phyloP scores from a whole-genome alignment of 148 eudicot species.

The Chenopodium berlandieri region DNA sequence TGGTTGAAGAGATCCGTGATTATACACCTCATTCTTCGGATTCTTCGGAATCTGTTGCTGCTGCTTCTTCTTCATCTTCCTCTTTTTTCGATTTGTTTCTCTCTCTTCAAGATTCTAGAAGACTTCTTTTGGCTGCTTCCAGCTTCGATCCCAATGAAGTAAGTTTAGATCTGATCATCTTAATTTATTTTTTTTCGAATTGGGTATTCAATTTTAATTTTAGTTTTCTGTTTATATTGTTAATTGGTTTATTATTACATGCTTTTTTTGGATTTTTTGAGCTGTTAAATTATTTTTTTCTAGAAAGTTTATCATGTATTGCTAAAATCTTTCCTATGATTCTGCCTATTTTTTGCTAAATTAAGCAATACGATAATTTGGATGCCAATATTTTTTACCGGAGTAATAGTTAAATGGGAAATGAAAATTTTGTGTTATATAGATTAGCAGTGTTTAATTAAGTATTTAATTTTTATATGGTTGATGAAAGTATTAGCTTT shows the following conservation, averaged over 20 bases:
- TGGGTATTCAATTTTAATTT: neutral
- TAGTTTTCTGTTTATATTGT: too few relatives aligned
- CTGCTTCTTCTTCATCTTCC: slow-evolving; percentile 14
- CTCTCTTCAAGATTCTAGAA: slow-evolving; percentile 52
- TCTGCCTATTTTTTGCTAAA: too few relatives aligned
- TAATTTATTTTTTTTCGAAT: neutral
- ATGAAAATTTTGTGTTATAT: neutral
- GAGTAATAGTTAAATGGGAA: too few relatives aligned
- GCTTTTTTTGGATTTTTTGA: neutral
- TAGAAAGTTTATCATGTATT: neutral
- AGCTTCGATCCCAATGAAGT: slow-evolving; percentile 45
- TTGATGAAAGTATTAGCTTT: too few relatives aligned
- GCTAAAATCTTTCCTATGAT: neutral
- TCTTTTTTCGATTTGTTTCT: slow-evolving; percentile 44
- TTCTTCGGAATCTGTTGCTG: slow-evolving; percentile 16
- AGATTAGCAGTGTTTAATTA: neutral
- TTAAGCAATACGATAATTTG: too few relatives aligned
- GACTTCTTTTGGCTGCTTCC: slow-evolving; percentile 44
- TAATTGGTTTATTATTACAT: neutral
- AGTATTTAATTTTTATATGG: neutral
- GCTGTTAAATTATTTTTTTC: too few relatives aligned
- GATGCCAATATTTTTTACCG: too few relatives aligned
- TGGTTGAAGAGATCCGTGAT: slow-evolving; percentile 66
- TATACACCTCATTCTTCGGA: neutral
- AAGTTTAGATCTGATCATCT: slow-evolving; percentile 22